Evolutionary conservation across 2,329 filamentous ascomycete species (phyloP).

Genomic region (Colletotrichum agaves): DNA sequence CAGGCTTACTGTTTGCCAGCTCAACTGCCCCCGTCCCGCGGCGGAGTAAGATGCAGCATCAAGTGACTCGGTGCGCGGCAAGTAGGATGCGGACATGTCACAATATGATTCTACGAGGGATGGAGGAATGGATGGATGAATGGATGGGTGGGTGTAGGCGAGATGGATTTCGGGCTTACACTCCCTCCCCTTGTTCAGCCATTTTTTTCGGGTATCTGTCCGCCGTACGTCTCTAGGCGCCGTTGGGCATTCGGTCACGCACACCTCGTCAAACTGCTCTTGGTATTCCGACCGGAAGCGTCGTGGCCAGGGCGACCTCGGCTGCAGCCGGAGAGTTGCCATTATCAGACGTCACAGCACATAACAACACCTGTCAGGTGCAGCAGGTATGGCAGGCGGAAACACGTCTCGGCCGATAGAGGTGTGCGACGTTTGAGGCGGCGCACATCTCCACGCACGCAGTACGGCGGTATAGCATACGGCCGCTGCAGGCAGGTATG

Average conservation of each 20-base stretch:
- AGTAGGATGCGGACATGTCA: constrained; percentile 38
- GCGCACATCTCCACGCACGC: constrained; percentile 17
- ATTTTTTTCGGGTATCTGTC: constrained; percentile 17
- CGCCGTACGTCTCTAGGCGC: constrained; percentile 10
- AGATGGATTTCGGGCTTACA: constrained; percentile 28
- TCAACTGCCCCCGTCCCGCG: constrained; percentile 31
- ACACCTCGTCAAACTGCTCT: constrained; percentile 6
- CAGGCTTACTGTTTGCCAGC: constrained; percentile 34
- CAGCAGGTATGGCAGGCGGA: constrained; percentile 5
- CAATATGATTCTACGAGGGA: constrained; percentile 31
- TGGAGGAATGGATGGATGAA: neutral
- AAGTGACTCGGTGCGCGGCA: constrained; percentile 33
- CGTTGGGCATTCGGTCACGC: constrained; percentile 10
- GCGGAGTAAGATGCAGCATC: constrained; percentile 35
- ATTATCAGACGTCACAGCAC: constrained; percentile 36
- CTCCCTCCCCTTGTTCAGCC: constrained; percentile 12
- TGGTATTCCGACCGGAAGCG: constrained; percentile 31
- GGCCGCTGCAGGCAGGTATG: constrained; percentile 27
- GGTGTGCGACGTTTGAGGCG: constrained; percentile 26
- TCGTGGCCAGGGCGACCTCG: constrained; percentile 24
- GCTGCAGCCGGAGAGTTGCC: constrained; percentile 30
- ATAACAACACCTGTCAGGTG: constrained; percentile 5
- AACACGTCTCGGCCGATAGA: constrained; percentile 37
- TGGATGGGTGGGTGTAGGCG: constrained; percentile 3
- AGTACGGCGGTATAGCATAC: constrained; percentile 3